phyloP scores from a whole-genome alignment of 352 stramenopile species.

The Globisporangium splendens region DNA sequence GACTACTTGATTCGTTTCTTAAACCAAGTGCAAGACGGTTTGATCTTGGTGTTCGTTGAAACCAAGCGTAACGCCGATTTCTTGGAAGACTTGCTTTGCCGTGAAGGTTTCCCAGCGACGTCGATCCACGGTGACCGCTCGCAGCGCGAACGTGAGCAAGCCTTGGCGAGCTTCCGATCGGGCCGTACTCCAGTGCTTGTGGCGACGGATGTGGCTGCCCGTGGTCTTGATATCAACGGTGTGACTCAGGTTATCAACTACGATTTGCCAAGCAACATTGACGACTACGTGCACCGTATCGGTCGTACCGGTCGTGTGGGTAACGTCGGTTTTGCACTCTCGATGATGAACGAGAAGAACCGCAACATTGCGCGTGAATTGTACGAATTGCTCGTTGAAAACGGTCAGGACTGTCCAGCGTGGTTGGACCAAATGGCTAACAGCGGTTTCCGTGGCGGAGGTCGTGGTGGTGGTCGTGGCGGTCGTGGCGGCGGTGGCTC shows the following conservation, averaged over 20 bases:
- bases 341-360: slow-evolving; percentile 99
- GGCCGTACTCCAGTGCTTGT: slow-evolving; percentile 93
- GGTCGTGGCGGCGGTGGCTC: slow-evolving; percentile 56
- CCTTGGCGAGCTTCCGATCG: slow-evolving; percentile 91
- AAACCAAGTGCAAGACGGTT: slow-evolving; percentile 86
- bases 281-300: slow-evolving; percentile 99
- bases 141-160: slow-evolving; percentile 93
- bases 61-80: slow-evolving; percentile 97
- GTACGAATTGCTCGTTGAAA: slow-evolving; percentile 95
- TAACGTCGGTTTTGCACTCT: slow-evolving; percentile 96
- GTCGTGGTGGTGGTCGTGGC: slow-evolving; percentile 41
- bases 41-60: slow-evolving; percentile 98
- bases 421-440: slow-evolving; percentile 95
- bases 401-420: slow-evolving; percentile 92
- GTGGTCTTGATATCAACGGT: slow-evolving; percentile 98
- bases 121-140: slow-evolving; percentile 98
- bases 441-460: slow-evolving; percentile 66
- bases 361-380: slow-evolving; percentile 96
- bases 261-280: slow-evolving; percentile 97
- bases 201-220: slow-evolving; percentile 97
- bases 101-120: slow-evolving; percentile 87
- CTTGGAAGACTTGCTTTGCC: slow-evolving; percentile 94
- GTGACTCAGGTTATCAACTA: slow-evolving; percentile 98
- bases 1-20: slow-evolving; percentile 96
- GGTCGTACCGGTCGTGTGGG: slow-evolving; percentile 98